A percentile compares a stretch with the other conserved stretches of the same genome.
Conservation (phyloP, 495 filamentous ascomycete genomes). For the Hyaloscypha variabilis region DNA sequence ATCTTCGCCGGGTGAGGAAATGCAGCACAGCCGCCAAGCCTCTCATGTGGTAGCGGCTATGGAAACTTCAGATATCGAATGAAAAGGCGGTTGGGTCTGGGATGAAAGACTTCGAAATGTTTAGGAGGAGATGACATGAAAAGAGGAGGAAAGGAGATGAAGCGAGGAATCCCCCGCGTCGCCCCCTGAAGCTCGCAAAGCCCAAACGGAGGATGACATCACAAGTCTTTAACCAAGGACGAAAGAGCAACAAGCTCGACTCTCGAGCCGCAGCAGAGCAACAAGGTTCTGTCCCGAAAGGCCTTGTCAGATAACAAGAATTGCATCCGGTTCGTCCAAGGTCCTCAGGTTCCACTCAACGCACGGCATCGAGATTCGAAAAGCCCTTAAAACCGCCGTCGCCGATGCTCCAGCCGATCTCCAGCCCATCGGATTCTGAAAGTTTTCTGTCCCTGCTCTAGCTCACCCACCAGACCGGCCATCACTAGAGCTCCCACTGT, state of each 20-base stretch:
- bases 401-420: conserved; percentile 1
- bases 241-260: too few species aligned
- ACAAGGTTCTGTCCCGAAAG: neutral
- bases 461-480: neutral
- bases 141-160: too few species aligned
- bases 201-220: neutral
- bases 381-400: neutral
- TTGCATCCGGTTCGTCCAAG: neutral
- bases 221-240: neutral
- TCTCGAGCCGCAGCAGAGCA: too few species aligned
- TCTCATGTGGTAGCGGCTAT: neutral
- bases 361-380: too few species aligned
- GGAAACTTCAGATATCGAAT: neutral
- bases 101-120: too few species aligned
- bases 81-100: neutral
- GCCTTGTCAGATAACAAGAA: neutral
- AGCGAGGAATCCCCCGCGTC: neutral
- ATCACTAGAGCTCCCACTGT: neutral
- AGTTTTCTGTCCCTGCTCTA: neutral
- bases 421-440: neutral
- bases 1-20: neutral
- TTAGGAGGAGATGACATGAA: too few species aligned
- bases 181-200: neutral
- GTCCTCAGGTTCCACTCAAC: too few species aligned
- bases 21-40: neutral